These are phyloP conservation scores for Coniella vitis DNA, from an alignment of 2,329 filamentous ascomycete genomes.

Conservation along the genomic window DNA sequence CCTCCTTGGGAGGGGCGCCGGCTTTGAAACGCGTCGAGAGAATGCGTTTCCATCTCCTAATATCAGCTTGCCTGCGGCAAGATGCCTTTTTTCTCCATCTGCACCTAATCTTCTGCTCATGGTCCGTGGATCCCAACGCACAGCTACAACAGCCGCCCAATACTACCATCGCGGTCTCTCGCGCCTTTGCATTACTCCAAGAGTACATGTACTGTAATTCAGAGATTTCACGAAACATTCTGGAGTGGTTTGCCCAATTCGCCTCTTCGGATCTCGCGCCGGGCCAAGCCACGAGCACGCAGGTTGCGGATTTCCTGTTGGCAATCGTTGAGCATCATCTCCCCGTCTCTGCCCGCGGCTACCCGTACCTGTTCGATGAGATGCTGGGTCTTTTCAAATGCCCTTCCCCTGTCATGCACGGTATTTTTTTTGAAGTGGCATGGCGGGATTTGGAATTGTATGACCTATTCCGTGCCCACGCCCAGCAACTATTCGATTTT, in stretches of 20 bases:
- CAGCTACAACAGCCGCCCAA: neutral
- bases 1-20: neutral
- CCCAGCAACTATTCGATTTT: slow-evolving; percentile 20
- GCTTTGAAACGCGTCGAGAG: slow-evolving; percentile 30
- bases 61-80: slow-evolving; percentile 43
- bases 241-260: slow-evolving; percentile 32
- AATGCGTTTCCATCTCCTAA: slow-evolving; percentile 47
- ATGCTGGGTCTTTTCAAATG: slow-evolving; percentile 25
- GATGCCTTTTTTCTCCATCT: slow-evolving; percentile 60
- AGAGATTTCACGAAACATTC: slow-evolving; percentile 21
- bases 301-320: slow-evolving; percentile 38
- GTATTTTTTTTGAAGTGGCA: slow-evolving; percentile 24
- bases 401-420: slow-evolving; percentile 23
- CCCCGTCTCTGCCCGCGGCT: slow-evolving; percentile 22
- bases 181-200: slow-evolving; percentile 29
- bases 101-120: slow-evolving; percentile 59
- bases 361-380: slow-evolving; percentile 29
- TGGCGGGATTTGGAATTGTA: slow-evolving; percentile 21
- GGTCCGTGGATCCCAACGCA: slow-evolving; percentile 30
- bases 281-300: slow-evolving; percentile 19
- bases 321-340: slow-evolving; percentile 36
- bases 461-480: slow-evolving; percentile 14
- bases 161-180: slow-evolving; percentile 22
- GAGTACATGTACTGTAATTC: slow-evolving; percentile 32
- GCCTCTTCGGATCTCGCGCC: slow-evolving; percentile 21